These are phyloP conservation scores for Elongisporangium senticosum DNA, from an alignment of 352 stramenopile genomes.

Conservation along the genomic window DNA sequence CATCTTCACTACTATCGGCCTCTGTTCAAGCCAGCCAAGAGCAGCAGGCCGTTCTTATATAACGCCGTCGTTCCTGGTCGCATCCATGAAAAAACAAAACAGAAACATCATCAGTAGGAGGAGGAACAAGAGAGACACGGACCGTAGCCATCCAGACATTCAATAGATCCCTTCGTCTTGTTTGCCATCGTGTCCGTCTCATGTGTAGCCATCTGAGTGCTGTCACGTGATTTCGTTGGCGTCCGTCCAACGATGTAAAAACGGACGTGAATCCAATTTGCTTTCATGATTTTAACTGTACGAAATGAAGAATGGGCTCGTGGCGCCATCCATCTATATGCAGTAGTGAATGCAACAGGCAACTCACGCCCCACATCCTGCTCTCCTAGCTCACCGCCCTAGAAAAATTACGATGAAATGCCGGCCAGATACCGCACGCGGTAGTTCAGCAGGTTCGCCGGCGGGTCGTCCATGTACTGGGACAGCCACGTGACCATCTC, in stretches of 20 bases:
- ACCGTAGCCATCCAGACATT: neutral
- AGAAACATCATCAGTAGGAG: neutral
- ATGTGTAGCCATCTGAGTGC: neutral
- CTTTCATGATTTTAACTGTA: neutral
- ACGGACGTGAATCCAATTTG: neutral
- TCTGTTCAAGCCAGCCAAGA: neutral
- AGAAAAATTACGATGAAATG: conserved; percentile 65
- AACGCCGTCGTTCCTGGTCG: neutral
- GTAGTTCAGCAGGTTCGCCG: conserved; percentile 68
- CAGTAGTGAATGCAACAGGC: neutral
- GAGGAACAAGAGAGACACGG: neutral
- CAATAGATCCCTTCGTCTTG: neutral
- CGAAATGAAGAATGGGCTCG: neutral
- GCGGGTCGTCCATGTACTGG: conserved; percentile 78
- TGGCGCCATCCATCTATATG: neutral
- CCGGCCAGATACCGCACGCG: conserved; percentile 66
- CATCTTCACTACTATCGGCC: neutral
- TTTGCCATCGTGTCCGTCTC: neutral
- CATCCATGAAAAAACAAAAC: neutral
- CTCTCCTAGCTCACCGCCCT: conserved; percentile 30
- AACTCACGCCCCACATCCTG: neutral
- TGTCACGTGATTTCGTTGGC: neutral
- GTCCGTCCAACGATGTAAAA: neutral
- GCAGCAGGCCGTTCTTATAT: neutral
- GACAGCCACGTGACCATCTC: conserved; percentile 85